Conservation (phyloP, 306 rosid species). For the Ormosia emarginata region DNA sequence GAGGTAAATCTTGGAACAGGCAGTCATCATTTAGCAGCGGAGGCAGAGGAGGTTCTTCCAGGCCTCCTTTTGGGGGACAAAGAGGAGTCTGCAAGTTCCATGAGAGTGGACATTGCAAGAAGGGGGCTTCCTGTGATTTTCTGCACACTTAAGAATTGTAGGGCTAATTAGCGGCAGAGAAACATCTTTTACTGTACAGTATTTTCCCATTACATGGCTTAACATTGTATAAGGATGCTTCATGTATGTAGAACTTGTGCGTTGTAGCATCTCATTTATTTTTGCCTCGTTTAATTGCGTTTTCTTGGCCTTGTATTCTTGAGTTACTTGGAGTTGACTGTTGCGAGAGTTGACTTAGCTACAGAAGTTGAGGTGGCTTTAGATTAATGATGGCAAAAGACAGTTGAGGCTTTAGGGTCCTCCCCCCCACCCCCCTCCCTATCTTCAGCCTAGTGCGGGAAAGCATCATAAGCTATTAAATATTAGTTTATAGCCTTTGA, state of each 20-base stretch:
- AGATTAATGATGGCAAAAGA: background rate
- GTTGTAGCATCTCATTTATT: constrained; percentile 33
- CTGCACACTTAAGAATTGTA: constrained; percentile 58
- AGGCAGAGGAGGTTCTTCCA: constrained; percentile 64
- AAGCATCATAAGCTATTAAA: background rate
- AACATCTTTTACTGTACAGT: constrained; percentile 75
- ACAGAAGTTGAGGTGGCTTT: background rate
- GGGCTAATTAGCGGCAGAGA: constrained; percentile 30
- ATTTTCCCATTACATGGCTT: constrained; percentile 34
- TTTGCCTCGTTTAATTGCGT: background rate
- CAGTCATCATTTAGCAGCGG: constrained; percentile 63
- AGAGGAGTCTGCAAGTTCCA: constrained; percentile 76
- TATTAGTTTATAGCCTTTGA: background rate
- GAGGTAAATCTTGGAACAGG: constrained; percentile 71
- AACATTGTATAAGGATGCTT: constrained; percentile 43
- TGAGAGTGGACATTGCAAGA: constrained; percentile 87
- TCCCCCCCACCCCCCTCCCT: too few species aligned
- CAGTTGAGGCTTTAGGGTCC: background rate
- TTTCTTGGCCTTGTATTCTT: constrained; percentile 5
- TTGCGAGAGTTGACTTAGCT: constrained; percentile 11
- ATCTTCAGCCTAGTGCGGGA: background rate
- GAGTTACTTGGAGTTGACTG: constrained; percentile 21
- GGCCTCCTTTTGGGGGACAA: constrained; percentile 72
- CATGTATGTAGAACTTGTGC: constrained; percentile 44
- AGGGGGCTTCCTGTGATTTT: constrained; percentile 81